Evolutionary conservation across 257 asterid genomes (phyloP).

Genomic region (Przewalskia tangutica): DNA sequence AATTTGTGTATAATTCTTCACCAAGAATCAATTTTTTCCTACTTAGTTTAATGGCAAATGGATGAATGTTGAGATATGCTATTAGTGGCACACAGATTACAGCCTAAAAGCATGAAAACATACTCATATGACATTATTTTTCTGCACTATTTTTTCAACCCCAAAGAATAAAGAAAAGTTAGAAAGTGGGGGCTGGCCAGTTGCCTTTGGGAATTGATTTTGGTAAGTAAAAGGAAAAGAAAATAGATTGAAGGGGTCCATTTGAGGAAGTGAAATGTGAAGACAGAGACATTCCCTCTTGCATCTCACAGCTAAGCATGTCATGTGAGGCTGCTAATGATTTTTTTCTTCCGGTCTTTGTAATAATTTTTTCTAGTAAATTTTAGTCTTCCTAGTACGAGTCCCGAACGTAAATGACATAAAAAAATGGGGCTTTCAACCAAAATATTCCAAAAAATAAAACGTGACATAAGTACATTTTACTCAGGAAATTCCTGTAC

Average conservation of each 20-base stretch:
- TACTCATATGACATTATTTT: conserved; percentile 13
- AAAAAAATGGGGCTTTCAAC: no score
- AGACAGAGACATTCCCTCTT: not conserved
- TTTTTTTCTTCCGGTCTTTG: not conserved
- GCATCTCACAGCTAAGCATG: conserved; percentile 3
- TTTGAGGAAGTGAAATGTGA: not conserved
- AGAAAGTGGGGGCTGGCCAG: conserved; percentile 18
- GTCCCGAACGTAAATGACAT: no score
- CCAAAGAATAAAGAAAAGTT: conserved; percentile 8
- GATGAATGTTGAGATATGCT: conserved; percentile 17
- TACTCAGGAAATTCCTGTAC: no score
- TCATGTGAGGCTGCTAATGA: not conserved
- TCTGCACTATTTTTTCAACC: conserved; percentile 14
- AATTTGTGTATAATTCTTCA: conserved; percentile 8
- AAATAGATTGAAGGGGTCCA: not conserved
- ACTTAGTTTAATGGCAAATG: not conserved
- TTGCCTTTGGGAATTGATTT: not conserved
- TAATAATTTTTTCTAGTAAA: not conserved
- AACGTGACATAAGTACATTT: no score
- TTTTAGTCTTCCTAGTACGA: not conserved
- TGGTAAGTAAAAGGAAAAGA: not conserved
- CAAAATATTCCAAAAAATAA: no score
- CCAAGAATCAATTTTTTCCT: conserved; percentile 4
- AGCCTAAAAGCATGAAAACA: conserved; percentile 42
- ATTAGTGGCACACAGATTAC: conserved; percentile 35